A percentile compares a stretch with the other conserved stretches of the same genome.
Evolutionary conservation across 768 basidiomycete species (phyloP).

Genomic region (Podaxis pistillaris): DNA sequence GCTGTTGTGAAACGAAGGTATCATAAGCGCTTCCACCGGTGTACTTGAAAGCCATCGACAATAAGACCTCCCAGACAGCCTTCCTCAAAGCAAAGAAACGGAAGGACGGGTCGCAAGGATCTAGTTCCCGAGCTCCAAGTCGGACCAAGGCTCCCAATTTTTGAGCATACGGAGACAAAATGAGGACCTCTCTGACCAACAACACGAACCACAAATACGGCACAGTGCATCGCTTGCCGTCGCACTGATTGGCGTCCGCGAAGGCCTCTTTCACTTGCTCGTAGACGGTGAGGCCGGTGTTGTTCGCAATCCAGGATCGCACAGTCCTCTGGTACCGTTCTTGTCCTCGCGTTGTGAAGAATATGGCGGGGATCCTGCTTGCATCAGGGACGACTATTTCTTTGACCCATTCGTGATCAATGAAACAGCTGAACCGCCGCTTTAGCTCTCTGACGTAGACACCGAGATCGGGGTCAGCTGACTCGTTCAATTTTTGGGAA

Average conservation of each 20-base stretch:
- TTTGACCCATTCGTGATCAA: background rate
- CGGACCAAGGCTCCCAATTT: background rate
- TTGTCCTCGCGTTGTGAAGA: background rate
- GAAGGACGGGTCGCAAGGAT: slow-evolving; percentile 1
- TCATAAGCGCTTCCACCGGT: background rate
- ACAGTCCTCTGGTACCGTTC: background rate
- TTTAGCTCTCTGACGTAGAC: background rate
- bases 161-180: background rate
- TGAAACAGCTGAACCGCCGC: background rate
- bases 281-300: background rate
- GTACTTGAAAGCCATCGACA: background rate
- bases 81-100: background rate
- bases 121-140: background rate
- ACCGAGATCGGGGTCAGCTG: background rate
- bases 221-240: background rate
- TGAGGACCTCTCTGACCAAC: background rate
- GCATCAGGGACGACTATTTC: background rate
- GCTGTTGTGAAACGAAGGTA: background rate
- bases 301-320: background rate
- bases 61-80: background rate
- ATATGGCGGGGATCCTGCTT: background rate
- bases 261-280: background rate
- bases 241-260: background rate
- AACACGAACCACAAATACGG: slow-evolving; percentile 3
- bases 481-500: background rate